phyloP scores from a whole-genome alignment of 2,329 filamentous ascomycete species.

The Emydomyces testavorans region DNA sequence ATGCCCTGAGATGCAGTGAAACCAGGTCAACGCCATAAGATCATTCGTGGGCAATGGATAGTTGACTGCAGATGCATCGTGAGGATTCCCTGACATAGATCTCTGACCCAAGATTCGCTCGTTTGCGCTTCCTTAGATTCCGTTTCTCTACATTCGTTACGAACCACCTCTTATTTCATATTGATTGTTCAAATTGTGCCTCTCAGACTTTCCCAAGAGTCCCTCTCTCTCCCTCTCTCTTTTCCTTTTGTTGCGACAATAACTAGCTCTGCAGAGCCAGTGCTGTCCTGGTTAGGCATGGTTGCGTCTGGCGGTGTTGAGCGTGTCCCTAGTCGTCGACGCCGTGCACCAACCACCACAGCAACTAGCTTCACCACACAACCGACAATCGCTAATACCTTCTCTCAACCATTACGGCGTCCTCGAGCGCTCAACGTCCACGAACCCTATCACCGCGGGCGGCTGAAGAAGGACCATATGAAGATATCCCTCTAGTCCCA shows the following conservation, averaged over 20 bases:
- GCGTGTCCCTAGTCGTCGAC: slow-evolving; percentile 7
- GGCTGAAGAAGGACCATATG: slow-evolving; percentile 27
- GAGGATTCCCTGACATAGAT: slow-evolving; percentile 2
- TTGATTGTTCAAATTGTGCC: too few species aligned
- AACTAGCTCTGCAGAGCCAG: background rate
- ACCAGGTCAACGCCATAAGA: background rate
- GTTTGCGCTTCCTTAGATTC: slow-evolving; percentile 1
- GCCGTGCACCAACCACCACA: slow-evolving; percentile 14
- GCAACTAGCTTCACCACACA: slow-evolving; percentile 3
- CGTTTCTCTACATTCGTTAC: background rate
- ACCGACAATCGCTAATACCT: slow-evolving; percentile 11
- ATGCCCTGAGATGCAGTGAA: background rate
- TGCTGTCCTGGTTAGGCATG: background rate
- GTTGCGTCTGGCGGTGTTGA: slow-evolving; percentile 2
- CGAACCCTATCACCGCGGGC: slow-evolving; percentile 29
- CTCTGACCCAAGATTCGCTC: slow-evolving; percentile 2
- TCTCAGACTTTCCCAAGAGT: too few species aligned
- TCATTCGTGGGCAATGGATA: slow-evolving; percentile 1
- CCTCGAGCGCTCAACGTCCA: slow-evolving; percentile 18
- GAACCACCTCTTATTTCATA: background rate
- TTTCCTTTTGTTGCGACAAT: too few species aligned
- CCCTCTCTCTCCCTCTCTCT: background rate
- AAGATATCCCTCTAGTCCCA: slow-evolving; percentile 17
- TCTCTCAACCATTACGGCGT: slow-evolving; percentile 23
- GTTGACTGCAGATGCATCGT: slow-evolving; percentile 3